Conservation (phyloP, 768 basidiomycete genomes). For the Pholiota molesta region DNA sequence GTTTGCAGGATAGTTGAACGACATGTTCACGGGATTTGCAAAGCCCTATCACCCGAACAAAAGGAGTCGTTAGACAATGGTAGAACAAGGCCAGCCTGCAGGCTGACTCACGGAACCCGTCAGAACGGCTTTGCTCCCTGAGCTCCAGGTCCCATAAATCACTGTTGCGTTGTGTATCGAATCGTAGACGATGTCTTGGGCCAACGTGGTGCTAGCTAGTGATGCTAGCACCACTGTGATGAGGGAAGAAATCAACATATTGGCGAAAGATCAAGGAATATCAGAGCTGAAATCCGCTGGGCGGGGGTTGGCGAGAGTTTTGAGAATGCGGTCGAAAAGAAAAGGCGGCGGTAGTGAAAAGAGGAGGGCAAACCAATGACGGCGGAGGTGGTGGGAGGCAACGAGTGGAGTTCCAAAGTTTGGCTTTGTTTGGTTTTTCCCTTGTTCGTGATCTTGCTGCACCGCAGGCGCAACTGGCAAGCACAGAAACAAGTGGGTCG, state of each 20-base stretch:
- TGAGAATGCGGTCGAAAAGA: constrained; percentile 10
- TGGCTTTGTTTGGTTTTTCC: constrained; percentile 5
- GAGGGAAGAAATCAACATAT: constrained; percentile 45
- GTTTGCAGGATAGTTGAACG: constrained; percentile 82
- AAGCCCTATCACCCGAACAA: constrained; percentile 58
- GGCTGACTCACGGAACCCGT: constrained; percentile 77
- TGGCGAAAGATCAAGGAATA: constrained; percentile 17
- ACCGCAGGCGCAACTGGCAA: neutral
- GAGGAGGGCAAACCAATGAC: constrained; percentile 26
- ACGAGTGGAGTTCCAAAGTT: constrained; percentile 27
- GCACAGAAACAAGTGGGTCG: neutral
- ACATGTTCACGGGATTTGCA: constrained; percentile 78
- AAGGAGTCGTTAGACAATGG: constrained; percentile 11
- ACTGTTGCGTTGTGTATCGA: constrained; percentile 64
- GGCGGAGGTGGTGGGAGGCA: constrained; percentile 30
- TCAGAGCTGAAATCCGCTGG: neutral
- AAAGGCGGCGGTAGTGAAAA: constrained; percentile 16
- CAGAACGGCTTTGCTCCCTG: constrained; percentile 72
- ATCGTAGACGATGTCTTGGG: constrained; percentile 46
- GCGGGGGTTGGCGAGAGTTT: constrained; percentile 2
- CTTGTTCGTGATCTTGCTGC: neutral
- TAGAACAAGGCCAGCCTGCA: neutral
- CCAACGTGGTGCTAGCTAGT: constrained; percentile 34
- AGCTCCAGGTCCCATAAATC: constrained; percentile 84
- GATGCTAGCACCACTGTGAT: constrained; percentile 42